phyloP scores from a whole-genome alignment of 305 asterid species.

The Ajuga reptans region DNA sequence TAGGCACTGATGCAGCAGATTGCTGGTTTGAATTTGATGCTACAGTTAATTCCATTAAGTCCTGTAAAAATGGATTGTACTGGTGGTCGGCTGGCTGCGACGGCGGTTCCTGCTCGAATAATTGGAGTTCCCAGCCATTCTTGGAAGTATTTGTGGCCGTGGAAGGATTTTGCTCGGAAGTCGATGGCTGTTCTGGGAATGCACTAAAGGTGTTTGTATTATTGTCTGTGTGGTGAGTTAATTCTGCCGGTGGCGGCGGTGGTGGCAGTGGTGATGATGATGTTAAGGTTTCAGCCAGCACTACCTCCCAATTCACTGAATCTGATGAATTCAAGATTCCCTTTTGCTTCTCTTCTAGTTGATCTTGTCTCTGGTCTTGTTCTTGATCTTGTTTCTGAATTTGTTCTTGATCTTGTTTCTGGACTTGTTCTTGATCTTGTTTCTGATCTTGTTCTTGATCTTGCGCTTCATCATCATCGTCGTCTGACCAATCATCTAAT shows the following conservation, averaged over 20 bases:
- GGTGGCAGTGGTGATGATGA: not conserved
- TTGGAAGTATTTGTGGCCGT: not conserved
- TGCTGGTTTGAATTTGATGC: conserved; percentile 4
- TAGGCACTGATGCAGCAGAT: conserved; percentile 23
- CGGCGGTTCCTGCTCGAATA: conserved; percentile 20
- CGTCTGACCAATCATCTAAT: conserved; percentile 49
- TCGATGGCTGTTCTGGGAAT: conserved; percentile 12
- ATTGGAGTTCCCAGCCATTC: conserved; percentile 22
- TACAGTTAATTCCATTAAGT: conserved; percentile 19
- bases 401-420: not conserved
- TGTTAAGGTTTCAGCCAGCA: conserved; percentile 30
- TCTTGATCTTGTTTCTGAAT: not conserved
- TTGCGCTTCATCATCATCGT: not conserved
- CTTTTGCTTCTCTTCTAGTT: conserved; percentile 14
- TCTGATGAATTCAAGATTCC: conserved; percentile 7
- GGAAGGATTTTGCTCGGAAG: not conserved
- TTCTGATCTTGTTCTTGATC: not conserved
- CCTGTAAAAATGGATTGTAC: conserved; percentile 70
- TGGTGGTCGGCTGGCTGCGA: conserved; percentile 12
- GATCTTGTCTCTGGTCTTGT: not conserved
- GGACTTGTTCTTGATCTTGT: not conserved
- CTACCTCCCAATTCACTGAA: conserved; percentile 42
- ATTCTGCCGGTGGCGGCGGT: not conserved
- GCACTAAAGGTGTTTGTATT: conserved; percentile 28
- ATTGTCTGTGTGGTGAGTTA: conserved; percentile 17